Evolutionary conservation across 148 eudicot species (phyloP).

Genomic region (Rhododendron henanense): DNA sequence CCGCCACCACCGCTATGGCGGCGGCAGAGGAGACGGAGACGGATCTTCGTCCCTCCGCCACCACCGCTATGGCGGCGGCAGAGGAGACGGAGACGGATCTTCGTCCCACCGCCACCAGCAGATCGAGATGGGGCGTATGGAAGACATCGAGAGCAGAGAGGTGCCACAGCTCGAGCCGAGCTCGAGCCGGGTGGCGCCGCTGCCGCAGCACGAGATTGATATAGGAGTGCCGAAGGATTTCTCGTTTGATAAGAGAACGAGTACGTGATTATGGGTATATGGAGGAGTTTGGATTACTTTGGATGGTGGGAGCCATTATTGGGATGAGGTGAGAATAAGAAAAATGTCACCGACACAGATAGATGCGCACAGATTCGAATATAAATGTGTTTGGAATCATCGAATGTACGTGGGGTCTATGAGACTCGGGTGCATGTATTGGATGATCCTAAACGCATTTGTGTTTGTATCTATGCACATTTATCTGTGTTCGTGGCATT

Average conservation of each 20-base stretch:
- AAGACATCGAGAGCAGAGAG: not conserved
- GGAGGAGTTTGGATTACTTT: not conserved
- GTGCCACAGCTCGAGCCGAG: not conserved
- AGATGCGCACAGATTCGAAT: not conserved
- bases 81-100: not conserved
- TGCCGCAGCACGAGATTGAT: slow-evolving; percentile 3
- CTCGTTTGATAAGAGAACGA: slow-evolving; percentile 11
- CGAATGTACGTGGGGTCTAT: not conserved
- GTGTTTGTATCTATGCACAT: not conserved
- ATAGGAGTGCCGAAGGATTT: slow-evolving; percentile 10
- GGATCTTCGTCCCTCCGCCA: slow-evolving; percentile 1
- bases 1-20: not conserved
- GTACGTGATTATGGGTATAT: not conserved
- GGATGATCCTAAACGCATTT: not conserved
- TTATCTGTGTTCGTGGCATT: not conserved
- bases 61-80: not conserved
- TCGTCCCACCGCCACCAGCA: slow-evolving; percentile 3
- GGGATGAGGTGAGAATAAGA: not conserved
- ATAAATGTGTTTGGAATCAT: not conserved
- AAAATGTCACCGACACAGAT: no score
- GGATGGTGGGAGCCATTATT: not conserved
- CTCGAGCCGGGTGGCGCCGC: slow-evolving; percentile 2
- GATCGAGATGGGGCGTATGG: not conserved
- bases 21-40: not conserved
- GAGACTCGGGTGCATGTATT: not conserved